Evolutionary conservation across 441 rosid genomes (phyloP).

Genomic region (Capsella rubella): DNA sequence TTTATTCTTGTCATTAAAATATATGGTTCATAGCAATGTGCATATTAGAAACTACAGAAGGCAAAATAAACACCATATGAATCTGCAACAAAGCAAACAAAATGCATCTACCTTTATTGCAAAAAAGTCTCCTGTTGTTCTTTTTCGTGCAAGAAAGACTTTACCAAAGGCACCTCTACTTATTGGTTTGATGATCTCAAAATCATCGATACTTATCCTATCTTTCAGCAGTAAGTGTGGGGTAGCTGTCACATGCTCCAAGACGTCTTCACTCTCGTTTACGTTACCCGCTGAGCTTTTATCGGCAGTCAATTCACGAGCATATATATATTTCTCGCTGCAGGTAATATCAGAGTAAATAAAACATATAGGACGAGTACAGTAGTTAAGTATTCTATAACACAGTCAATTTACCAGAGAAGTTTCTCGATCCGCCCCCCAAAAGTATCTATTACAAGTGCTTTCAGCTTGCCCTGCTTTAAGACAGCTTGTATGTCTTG

Average conservation of each 20-base stretch:
- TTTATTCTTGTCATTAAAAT: conserved; percentile 14
- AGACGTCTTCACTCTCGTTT: conserved; percentile 55
- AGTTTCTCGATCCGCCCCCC: conserved; percentile 83
- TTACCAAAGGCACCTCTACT: conserved; percentile 91
- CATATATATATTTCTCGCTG: conserved; percentile 83
- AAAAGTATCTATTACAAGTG: conserved; percentile 84
- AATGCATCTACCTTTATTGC: conserved; percentile 73
- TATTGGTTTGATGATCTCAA: conserved; percentile 89
- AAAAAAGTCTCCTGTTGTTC: conserved; percentile 87
- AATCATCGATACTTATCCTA: conserved; percentile 82
- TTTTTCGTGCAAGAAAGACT: conserved; percentile 90
- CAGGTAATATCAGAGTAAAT: conserved; percentile 37
- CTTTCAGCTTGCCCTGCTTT: conserved; percentile 71
- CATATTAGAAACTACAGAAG: conserved; percentile 17
- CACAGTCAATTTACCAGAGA: conserved; percentile 55
- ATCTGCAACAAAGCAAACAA: conserved; percentile 14
- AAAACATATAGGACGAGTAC: conserved; percentile 20
- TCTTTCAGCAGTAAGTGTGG: conserved; percentile 61
- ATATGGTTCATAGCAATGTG: conserved; percentile 7
- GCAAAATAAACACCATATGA: conserved; percentile 19
- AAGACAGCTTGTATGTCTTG: conserved; percentile 82
- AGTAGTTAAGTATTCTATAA: conserved; percentile 25
- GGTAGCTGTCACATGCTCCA: conserved; percentile 63
- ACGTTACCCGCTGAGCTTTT: conserved; percentile 52
- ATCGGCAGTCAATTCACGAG: conserved; percentile 60